These are phyloP conservation scores for Gomphus bonarii DNA, from an alignment of 1,284 basidiomycete species.

Conservation along the genomic window DNA sequence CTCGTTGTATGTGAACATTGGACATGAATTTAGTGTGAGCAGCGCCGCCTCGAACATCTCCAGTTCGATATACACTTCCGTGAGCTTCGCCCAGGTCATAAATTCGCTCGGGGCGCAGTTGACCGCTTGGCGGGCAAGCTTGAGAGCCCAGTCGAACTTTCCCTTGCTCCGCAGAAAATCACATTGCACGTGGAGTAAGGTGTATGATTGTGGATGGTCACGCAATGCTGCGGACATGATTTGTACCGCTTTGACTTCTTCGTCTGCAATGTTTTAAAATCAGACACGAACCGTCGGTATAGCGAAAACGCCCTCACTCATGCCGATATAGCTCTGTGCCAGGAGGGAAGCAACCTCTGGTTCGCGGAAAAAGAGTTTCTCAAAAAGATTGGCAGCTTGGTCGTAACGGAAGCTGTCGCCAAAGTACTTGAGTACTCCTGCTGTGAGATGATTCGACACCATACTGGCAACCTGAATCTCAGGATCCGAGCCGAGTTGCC, in stretches of 20 bases:
- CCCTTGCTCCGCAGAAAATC: constrained; percentile 88
- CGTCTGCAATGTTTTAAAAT: constrained; percentile 43
- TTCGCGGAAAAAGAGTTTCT: constrained; percentile 78
- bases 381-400: constrained; percentile 89
- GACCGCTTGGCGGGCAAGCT: constrained; percentile 89
- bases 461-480: constrained; percentile 98
- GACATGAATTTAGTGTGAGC: constrained; percentile 95
- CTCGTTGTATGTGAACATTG: constrained; percentile 99
- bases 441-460: constrained; percentile 95
- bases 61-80: constrained; percentile 88
- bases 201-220: constrained; percentile 85
- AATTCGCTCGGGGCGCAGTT: constrained; percentile 98
- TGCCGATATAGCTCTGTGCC: constrained; percentile 88
- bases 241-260: constrained; percentile 96
- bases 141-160: constrained; percentile 82
- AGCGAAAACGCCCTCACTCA: constrained; percentile 52
- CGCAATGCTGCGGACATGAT: constrained; percentile 83
- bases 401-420: constrained; percentile 85
- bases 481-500: constrained; percentile 97
- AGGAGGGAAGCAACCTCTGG: constrained; percentile 87
- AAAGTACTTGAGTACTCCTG: constrained; percentile 95
- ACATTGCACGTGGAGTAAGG: constrained; percentile 87
- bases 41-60: constrained; percentile 85
- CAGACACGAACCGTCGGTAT: neutral
- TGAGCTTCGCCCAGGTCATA: constrained; percentile 96